phyloP scores from a whole-genome alignment of 176 grass and related monocot genomes.

The Tuctoria greenei region DNA sequence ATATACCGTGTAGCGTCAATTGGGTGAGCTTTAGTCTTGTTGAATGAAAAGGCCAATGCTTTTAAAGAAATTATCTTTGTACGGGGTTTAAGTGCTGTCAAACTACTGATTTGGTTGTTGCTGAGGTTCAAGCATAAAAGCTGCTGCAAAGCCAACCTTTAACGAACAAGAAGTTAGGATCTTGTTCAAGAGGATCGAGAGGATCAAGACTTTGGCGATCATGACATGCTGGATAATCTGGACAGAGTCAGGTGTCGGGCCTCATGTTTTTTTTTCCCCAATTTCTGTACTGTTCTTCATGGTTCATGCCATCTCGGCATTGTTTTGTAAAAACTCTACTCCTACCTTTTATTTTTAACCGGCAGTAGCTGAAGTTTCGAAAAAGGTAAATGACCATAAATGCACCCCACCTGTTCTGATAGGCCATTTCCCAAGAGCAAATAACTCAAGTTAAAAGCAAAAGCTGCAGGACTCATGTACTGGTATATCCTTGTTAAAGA shows the following conservation, averaged over 20 bases:
- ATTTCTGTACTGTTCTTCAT: too few relatives aligned
- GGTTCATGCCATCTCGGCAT: too few relatives aligned
- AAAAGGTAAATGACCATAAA: slow-evolving; percentile 28
- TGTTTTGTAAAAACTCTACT: too few relatives aligned
- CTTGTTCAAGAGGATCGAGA: too few relatives aligned
- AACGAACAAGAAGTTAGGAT: slow-evolving; percentile 36
- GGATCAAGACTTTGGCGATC: too few relatives aligned
- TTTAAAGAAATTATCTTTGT: slow-evolving; percentile 62
- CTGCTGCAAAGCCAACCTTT: slow-evolving; percentile 81
- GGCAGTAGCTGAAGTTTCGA: too few relatives aligned
- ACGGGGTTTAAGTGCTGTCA: slow-evolving; percentile 74
- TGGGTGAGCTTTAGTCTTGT: slow-evolving; percentile 64
- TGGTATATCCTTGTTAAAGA: slow-evolving; percentile 12
- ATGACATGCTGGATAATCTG: too few relatives aligned
- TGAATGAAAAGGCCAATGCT: slow-evolving; percentile 83
- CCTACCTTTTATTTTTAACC: too few relatives aligned
- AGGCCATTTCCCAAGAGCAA: slow-evolving; percentile 25
- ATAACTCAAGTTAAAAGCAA: slow-evolving; percentile 15
- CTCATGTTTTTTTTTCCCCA: too few relatives aligned
- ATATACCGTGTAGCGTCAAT: slow-evolving; percentile 76
- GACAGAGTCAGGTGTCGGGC: too few relatives aligned
- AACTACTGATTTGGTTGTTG: slow-evolving; percentile 74
- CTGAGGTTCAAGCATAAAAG: slow-evolving; percentile 76
- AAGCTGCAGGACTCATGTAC: slow-evolving; percentile 1
- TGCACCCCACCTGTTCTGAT: background rate